Conservation (phyloP, 495 filamentous ascomycete species). For the Penicillium goetzii region DNA sequence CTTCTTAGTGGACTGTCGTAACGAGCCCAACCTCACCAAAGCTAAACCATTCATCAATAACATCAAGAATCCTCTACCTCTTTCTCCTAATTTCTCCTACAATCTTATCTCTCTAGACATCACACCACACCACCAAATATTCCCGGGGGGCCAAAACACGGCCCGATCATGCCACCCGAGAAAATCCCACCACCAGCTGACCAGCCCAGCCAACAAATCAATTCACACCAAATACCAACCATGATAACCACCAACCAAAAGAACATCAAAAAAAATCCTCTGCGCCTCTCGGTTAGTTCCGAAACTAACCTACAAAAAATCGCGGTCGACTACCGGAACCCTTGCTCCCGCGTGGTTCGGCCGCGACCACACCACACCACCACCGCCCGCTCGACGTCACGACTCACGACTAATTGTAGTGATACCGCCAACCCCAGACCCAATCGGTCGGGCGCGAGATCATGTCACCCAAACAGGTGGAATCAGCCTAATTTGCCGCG, state of each 20-base stretch:
- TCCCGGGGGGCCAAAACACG: not conserved
- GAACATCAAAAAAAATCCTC: no score
- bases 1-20: not conserved
- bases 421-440: not conserved
- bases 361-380: constrained; percentile 11
- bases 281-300: not conserved
- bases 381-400: not conserved
- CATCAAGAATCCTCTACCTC: not conserved
- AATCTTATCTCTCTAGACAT: not conserved
- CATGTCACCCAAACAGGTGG: constrained; percentile 1
- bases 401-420: not conserved
- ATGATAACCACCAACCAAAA: not conserved
- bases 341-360: constrained; percentile 12
- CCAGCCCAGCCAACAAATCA: not conserved
- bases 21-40: not conserved
- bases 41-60: not conserved
- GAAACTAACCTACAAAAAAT: not conserved
- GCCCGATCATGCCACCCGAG: constrained; percentile 1
- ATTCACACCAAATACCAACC: not conserved
- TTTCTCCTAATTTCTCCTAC: not conserved
- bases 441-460: constrained; percentile 3
- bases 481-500: not conserved
- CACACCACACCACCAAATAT: not conserved
- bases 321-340: not conserved
- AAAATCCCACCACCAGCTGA: not conserved